Percentiles rank a stretch among this genome's conserved stretches.
Conservation (phyloP, 75 land plant genomes). For the Selaginella moellendorffii region DNA sequence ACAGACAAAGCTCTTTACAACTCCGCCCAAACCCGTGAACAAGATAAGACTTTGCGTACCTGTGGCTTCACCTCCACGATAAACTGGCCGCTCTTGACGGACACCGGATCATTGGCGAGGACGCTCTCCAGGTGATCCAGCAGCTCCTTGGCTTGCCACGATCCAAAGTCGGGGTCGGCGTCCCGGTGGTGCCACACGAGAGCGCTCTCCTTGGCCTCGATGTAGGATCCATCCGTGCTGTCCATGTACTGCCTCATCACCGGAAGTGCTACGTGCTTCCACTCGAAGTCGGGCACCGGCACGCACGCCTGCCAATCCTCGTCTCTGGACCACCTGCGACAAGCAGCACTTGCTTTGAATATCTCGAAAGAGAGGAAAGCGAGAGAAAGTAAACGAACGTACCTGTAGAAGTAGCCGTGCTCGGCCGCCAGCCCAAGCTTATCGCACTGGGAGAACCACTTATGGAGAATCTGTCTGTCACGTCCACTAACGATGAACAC, state of each 20-base stretch:
- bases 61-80: conserved; percentile 85
- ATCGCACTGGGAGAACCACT: conserved; percentile 51
- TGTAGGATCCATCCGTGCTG: conserved; percentile 78
- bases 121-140: conserved; percentile 85
- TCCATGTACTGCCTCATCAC: conserved; percentile 67
- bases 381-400: not conserved
- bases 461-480: conserved; percentile 24
- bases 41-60: too few relatives aligned
- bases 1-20: too few relatives aligned
- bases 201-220: conserved; percentile 65
- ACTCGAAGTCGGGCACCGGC: conserved; percentile 44
- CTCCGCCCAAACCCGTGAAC: too few relatives aligned
- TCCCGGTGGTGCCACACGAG: conserved; percentile 62
- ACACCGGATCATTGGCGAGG: conserved; percentile 71
- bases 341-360: conserved; percentile 5
- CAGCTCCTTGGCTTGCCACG: conserved; percentile 83
- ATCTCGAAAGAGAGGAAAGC: not conserved
- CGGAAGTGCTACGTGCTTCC: conserved; percentile 69
- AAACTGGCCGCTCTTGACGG: conserved; percentile 63
- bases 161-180: conserved; percentile 82
- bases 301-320: conserved; percentile 60
- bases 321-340: conserved; percentile 37
- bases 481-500: conserved; percentile 65
- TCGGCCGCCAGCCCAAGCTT: conserved; percentile 56
- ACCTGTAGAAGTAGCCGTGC: conserved; percentile 66